Evolutionary conservation across 495 filamentous ascomycete species (phyloP).

Genomic region (Usnea hakonensis): DNA sequence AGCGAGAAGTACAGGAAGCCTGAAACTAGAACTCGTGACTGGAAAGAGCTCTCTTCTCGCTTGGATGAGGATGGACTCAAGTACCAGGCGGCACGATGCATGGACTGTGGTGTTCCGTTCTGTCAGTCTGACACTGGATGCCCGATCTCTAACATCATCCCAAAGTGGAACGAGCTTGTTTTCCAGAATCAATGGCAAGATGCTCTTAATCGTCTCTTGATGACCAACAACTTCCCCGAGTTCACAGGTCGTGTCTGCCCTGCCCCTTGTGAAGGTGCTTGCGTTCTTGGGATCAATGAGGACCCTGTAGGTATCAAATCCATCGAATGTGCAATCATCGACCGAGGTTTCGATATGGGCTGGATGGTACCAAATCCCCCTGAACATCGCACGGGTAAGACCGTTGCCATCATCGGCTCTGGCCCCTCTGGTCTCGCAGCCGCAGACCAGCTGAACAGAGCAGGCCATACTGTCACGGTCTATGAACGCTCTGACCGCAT

Average conservation of each 20-base stretch:
- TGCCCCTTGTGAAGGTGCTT: constrained; percentile 95
- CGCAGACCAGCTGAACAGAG: constrained; percentile 93
- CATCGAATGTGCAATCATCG: constrained; percentile 98
- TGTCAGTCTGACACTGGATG: constrained; percentile 97
- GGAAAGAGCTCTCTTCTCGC: constrained; percentile 84
- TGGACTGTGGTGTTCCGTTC: constrained; percentile 99
- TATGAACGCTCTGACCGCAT: constrained; percentile 93
- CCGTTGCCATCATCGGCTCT: constrained; percentile 85
- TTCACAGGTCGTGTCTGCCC: constrained; percentile 98
- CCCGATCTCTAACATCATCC: constrained; percentile 98
- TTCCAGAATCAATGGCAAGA: constrained; percentile 94
- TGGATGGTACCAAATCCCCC: constrained; percentile 93
- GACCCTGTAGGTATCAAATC: constrained; percentile 98
- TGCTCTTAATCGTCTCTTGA: constrained; percentile 86
- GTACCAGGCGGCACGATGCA: constrained; percentile 96
- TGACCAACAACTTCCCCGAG: constrained; percentile 99
- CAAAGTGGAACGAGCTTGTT: constrained; percentile 96
- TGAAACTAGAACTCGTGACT: constrained; percentile 83
- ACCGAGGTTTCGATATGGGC: constrained; percentile 97
- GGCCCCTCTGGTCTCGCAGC: constrained; percentile 87
- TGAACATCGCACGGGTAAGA: constrained; percentile 78
- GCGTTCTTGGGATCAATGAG: constrained; percentile 96
- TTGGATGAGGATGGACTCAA: constrained; percentile 96
- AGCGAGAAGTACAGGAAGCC: constrained; percentile 91
- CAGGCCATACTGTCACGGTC: constrained; percentile 83